A percentile compares a stretch with the other conserved stretches of the same genome.
These are phyloP conservation scores for Stramenopiles sp. DNA, from an alignment of 352 stramenopile species.

Conservation along the genomic window DNA sequence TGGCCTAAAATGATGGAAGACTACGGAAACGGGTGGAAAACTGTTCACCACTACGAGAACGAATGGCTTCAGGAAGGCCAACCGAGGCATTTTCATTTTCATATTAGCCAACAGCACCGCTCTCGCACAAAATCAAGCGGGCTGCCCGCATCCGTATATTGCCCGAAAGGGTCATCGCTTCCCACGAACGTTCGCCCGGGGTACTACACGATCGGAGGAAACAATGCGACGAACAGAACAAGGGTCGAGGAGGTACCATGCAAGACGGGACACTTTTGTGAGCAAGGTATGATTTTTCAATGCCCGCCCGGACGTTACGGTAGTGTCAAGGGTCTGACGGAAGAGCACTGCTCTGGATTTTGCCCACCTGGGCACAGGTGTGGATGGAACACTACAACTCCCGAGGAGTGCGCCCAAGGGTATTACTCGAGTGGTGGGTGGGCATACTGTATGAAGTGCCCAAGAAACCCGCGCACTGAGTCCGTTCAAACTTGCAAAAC, in stretches of 20 bases:
- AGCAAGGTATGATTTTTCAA: background rate
- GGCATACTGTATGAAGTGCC: background rate
- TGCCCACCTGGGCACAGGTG: background rate
- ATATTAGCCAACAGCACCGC: background rate
- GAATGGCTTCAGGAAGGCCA: background rate
- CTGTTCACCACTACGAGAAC: background rate
- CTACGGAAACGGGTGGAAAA: background rate
- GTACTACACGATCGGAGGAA: constrained; percentile 17
- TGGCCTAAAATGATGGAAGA: background rate
- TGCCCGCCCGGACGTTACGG: background rate
- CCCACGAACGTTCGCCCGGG: constrained; percentile 15
- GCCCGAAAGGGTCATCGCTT: constrained; percentile 12
- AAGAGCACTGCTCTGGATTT: background rate
- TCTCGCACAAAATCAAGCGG: background rate
- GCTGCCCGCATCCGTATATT: constrained; percentile 16
- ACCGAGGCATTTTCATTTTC: background rate
- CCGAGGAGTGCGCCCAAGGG: background rate
- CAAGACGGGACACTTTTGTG: constrained; percentile 6
- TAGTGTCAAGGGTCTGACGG: background rate
- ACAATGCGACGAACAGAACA: background rate
- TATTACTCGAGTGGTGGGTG: background rate
- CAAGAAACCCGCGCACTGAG: background rate
- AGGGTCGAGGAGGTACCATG: background rate
- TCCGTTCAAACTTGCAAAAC: background rate
- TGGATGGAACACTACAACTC: background rate